phyloP scores from a whole-genome alignment of 2,329 filamentous ascomycete species.

The Aspergillus fumigatus region DNA sequence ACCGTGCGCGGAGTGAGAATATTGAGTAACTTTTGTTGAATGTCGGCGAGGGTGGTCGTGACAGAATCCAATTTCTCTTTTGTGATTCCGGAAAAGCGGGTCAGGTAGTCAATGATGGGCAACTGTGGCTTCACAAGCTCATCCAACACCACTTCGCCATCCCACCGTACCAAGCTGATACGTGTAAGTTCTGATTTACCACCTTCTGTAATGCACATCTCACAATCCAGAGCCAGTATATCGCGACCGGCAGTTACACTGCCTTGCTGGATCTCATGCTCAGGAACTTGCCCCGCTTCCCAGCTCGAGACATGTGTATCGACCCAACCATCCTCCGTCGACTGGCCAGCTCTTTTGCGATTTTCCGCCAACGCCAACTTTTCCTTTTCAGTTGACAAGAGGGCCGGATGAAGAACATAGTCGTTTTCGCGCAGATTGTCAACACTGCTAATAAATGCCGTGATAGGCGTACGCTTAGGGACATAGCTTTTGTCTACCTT shows the following conservation, averaged over 20 bases:
- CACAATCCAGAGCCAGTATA: constrained; percentile 82
- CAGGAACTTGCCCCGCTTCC: constrained; percentile 64
- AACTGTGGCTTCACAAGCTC: constrained; percentile 86
- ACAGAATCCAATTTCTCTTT: constrained; percentile 75
- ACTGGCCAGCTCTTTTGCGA: constrained; percentile 49
- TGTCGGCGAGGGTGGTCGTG: constrained; percentile 76
- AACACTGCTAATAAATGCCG: constrained; percentile 66
- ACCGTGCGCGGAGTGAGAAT: constrained; percentile 54
- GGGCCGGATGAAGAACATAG: constrained; percentile 76
- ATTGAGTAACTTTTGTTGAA: constrained; percentile 70
- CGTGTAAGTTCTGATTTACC: constrained; percentile 79
- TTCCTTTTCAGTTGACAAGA: constrained; percentile 56
- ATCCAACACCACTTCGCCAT: constrained; percentile 75
- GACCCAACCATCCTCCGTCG: constrained; percentile 67
- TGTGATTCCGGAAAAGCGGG: constrained; percentile 87
- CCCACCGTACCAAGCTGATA: constrained; percentile 82
- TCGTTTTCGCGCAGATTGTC: constrained; percentile 78
- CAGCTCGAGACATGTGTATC: constrained; percentile 66
- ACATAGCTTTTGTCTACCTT: constrained; percentile 63
- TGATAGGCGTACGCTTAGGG: constrained; percentile 75
- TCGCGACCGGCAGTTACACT: constrained; percentile 78
- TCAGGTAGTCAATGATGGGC: constrained; percentile 90
- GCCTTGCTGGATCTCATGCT: constrained; percentile 68
- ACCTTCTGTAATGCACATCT: constrained; percentile 90
- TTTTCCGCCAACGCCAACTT: constrained; percentile 50